These are phyloP conservation scores for Zea luxurians DNA, from an alignment of 176 grass and related monocot genomes.

Conservation along the genomic window DNA sequence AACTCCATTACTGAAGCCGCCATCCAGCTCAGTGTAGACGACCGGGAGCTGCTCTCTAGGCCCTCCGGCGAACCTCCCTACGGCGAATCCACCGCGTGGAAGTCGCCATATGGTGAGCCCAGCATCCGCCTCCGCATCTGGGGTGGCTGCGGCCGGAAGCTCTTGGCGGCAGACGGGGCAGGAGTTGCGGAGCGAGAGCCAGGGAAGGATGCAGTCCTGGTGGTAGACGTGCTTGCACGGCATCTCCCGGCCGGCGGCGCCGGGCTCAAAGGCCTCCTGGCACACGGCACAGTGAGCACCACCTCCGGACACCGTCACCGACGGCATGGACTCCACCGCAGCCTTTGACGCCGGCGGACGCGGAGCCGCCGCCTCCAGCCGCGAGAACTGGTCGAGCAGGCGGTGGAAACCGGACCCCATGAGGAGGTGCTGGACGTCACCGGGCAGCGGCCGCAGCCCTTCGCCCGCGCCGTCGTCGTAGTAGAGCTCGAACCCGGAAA, in stretches of 20 bases:
- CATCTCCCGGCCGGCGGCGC: slow-evolving; percentile 80
- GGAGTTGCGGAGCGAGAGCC: slow-evolving; percentile 94
- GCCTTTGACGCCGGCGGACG: slow-evolving; percentile 75
- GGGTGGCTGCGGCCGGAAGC: slow-evolving; percentile 41
- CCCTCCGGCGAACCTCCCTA: slow-evolving; percentile 64
- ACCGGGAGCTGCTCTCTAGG: slow-evolving; percentile 63
- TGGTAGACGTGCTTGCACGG: slow-evolving; percentile 99
- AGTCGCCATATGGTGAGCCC: slow-evolving; percentile 80
- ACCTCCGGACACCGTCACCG: slow-evolving; percentile 37
- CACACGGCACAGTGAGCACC: slow-evolving; percentile 74
- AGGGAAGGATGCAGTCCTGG: slow-evolving; percentile 90
- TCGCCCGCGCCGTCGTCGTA: slow-evolving; percentile 74
- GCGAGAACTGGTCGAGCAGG: slow-evolving; percentile 69
- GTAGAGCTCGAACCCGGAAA: slow-evolving; percentile 66
- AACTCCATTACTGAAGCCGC: slow-evolving; percentile 59
- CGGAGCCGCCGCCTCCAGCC: slow-evolving; percentile 55
- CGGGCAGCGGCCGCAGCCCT: slow-evolving; percentile 61
- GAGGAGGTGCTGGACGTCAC: slow-evolving; percentile 64
- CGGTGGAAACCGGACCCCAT: slow-evolving; percentile 76
- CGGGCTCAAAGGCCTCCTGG: slow-evolving; percentile 82
- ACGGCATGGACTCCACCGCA: slow-evolving; percentile 65
- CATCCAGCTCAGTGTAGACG: slow-evolving; percentile 78
- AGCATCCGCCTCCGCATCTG: slow-evolving; percentile 42
- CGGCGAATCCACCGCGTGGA: slow-evolving; percentile 64
- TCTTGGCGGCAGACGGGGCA: slow-evolving; percentile 89